These are phyloP conservation scores for Parathielavia hyrcaniae DNA, from an alignment of 495 filamentous ascomycete species.

Conservation along the genomic window DNA sequence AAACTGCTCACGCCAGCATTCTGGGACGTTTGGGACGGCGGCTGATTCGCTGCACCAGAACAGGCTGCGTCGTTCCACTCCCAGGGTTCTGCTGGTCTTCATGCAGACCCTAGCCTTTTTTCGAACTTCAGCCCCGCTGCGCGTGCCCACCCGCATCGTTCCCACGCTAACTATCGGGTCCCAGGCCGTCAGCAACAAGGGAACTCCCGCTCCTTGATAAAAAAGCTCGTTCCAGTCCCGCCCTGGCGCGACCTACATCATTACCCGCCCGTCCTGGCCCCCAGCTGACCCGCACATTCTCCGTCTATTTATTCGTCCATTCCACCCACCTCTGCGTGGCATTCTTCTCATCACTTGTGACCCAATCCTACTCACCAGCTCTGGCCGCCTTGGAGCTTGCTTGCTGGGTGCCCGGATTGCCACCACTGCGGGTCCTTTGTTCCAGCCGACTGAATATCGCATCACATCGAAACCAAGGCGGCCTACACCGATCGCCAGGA, in stretches of 20 bases:
- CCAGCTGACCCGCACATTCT: constrained; percentile 7
- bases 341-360: constrained; percentile 1
- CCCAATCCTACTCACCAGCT: background rate
- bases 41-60: constrained; percentile 16
- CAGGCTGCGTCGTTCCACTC: constrained; percentile 9
- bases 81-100: constrained; percentile 11
- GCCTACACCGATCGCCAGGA: no score
- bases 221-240: constrained; percentile 27
- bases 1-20: constrained; percentile 11
- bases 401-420: no score
- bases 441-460: no score
- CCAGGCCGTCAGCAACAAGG: constrained; percentile 31
- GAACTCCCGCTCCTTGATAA: constrained; percentile 31
- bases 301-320: constrained; percentile 16
- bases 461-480: no score
- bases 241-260: constrained; percentile 25
- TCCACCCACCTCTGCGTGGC: constrained; percentile 12
- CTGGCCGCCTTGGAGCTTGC: background rate
- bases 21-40: constrained; percentile 6
- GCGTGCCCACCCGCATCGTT: constrained; percentile 17
- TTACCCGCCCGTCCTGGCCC: constrained; percentile 18
- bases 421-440: no score
- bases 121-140: constrained; percentile 14
- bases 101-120: constrained; percentile 15
- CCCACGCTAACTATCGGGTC: constrained; percentile 26